phyloP scores from a whole-genome alignment of 2,329 filamentous ascomycete genomes.

The Dactylellina sp. region DNA sequence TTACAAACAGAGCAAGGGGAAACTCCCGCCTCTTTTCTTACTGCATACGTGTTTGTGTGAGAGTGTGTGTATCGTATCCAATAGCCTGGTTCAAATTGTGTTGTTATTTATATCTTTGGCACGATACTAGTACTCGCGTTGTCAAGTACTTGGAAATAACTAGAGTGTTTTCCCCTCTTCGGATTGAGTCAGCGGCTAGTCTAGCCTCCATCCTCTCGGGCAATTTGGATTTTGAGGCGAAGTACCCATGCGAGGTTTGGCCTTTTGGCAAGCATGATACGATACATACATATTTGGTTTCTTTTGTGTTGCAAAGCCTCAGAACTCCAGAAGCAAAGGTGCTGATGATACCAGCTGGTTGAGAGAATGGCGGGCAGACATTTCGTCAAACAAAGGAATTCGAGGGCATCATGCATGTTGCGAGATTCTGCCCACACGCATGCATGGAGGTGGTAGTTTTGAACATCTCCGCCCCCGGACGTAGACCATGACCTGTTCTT shows the following conservation, averaged over 20 bases:
- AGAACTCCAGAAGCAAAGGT: too few relatives aligned
- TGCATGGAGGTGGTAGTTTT: too few relatives aligned
- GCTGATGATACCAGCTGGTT: too few relatives aligned
- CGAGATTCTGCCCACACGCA: too few relatives aligned
- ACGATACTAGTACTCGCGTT: conserved; percentile 29
- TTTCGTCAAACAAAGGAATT: too few relatives aligned
- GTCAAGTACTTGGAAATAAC: background rate
- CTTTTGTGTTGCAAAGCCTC: too few relatives aligned
- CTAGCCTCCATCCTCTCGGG: background rate
- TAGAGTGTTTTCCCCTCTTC: background rate
- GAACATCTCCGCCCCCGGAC: too few relatives aligned
- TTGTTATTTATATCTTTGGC: conserved; percentile 39
- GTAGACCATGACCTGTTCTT: too few relatives aligned
- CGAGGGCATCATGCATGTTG: too few relatives aligned
- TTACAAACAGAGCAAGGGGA: conserved; percentile 20
- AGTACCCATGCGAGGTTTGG: conserved; percentile 21
- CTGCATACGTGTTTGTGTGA: conserved; percentile 48
- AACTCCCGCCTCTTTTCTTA: conserved; percentile 9
- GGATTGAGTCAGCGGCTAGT: conserved; percentile 24
- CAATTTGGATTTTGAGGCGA: conserved; percentile 23
- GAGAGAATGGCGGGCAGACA: too few relatives aligned
- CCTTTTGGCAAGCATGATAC: too few relatives aligned
- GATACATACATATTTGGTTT: too few relatives aligned
- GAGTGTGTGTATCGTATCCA: conserved; percentile 27
- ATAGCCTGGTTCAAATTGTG: conserved; percentile 15